Conservation (phyloP, 169 alveolate genomes). For the Cryptosporidium bovis region DNA sequence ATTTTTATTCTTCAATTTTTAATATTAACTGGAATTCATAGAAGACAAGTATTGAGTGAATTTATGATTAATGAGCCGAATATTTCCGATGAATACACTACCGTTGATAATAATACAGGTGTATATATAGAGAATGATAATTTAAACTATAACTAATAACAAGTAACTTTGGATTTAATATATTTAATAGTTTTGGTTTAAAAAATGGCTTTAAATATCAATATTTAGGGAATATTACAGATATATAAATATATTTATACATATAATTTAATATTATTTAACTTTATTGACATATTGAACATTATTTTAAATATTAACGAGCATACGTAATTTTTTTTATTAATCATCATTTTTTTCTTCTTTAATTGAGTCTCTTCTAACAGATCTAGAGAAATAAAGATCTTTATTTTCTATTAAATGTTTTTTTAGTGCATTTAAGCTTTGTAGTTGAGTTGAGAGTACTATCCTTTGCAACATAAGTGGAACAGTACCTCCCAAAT, state of each 20-base stretch:
- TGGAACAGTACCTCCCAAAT: slow-evolving; percentile 56
- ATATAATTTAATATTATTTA: no score
- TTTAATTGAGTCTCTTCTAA: not conserved
- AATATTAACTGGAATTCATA: slow-evolving; percentile 40
- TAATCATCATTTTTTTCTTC: not conserved
- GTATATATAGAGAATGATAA: no score
- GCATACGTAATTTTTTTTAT: not conserved
- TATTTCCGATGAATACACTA: not conserved
- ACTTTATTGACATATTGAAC: no score
- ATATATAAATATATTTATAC: no score
- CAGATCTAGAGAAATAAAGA: not conserved
- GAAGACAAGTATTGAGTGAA: slow-evolving; percentile 33
- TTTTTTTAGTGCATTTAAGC: slow-evolving; percentile 34
- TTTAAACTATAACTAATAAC: no score
- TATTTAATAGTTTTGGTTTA: no score
- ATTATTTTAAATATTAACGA: no score
- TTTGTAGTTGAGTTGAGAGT: slow-evolving; percentile 43
- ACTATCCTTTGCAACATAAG: slow-evolving; percentile 57
- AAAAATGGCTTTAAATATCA: no score
- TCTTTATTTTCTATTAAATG: slow-evolving; percentile 23
- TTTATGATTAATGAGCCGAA: slow-evolving; percentile 24
- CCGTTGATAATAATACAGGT: no score
- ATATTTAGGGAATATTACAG: no score
- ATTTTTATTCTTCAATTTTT: slow-evolving; percentile 33
- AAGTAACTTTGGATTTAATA: no score